Conservation (phyloP, 1,284 basidiomycete species). For the Ustilago tritici region DNA sequence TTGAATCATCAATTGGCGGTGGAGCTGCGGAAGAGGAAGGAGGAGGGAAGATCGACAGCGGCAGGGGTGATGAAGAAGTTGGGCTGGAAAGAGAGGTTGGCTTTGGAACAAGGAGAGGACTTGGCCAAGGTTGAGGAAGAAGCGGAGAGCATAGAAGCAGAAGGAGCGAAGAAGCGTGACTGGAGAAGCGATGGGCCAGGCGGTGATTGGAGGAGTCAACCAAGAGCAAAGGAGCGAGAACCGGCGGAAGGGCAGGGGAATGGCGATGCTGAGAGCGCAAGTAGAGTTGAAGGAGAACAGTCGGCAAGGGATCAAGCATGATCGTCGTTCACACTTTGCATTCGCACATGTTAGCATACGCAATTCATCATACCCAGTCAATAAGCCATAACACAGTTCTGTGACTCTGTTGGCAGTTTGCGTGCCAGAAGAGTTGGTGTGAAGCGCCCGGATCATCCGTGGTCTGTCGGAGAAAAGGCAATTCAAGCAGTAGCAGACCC, state of each 20-base stretch:
- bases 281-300: neutral
- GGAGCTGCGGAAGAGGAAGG: constrained; percentile 51
- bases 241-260: neutral
- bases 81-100: constrained; percentile 50
- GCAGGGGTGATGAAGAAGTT: constrained; percentile 27
- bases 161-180: constrained; percentile 2
- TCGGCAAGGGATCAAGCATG: neutral
- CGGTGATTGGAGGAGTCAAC: constrained; percentile 38
- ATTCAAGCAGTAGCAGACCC: no score
- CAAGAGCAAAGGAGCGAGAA: constrained; percentile 10
- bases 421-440: no score
- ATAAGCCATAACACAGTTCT: no score
- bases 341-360: neutral
- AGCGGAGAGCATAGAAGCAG: constrained; percentile 10
- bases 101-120: constrained; percentile 33
- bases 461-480: no score
- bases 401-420: no score
- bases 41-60: constrained; percentile 30
- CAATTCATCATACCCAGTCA: neutral
- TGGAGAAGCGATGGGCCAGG: constrained; percentile 3
- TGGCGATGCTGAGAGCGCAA: neutral
- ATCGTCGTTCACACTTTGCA: neutral
- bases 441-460: no score
- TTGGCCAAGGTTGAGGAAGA: neutral
- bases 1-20: constrained; percentile 64